Base-by-base conservation (phyloP, 768 basidiomycete species). In the Mycena galericulata region DNA sequence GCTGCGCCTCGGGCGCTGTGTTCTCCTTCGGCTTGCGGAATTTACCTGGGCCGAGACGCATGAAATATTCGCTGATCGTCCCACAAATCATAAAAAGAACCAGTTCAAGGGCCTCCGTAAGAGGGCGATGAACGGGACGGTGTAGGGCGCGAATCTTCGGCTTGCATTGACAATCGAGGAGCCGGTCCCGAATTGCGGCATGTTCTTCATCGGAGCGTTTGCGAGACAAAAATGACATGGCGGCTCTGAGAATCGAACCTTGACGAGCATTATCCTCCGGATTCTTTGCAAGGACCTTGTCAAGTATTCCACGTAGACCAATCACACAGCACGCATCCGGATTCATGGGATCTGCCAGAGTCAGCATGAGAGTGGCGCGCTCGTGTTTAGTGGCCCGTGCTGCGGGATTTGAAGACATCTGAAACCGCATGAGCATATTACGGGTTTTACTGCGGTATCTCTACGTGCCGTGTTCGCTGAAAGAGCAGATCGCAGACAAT, bases 51-150 rank as follows among this genome's bases (percentile, higher is more conserved):
- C 58, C 58, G 9, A 60, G 22, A 34, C 46, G 58, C 46, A 24
- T 49, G 26, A 60, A 60, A 14, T 49, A 60, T 32, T 60, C 58
- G 43, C n/a, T 36, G 17, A 60, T 60, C 24, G 46, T 49, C 22
- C 22, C 34, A 12, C 32, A 49, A 10, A 60, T 60, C 2, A 36
- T 22, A n/a, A 38, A 60, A 4, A 60, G 58, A 7, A 18, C 43
- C 46, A 38, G 18, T 18, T 60, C 58, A 0, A 60, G 46, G 24
- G 49, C 34, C 11, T 60, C 46, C 17, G 15, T 2, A 17, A 27
- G n/a, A 2, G 58, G 58, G 1, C 32, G 30, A 11, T 3, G 18
- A 3, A 60, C 46, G 4, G 32, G 3, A 14, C 24, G 15, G n/a
- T 60, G 58, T 1, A 1, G 4, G 7, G 24, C 17, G 4, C 22